phyloP scores from a whole-genome alignment of 768 basidiomycete genomes.

The Mycena rebaudengoi region DNA sequence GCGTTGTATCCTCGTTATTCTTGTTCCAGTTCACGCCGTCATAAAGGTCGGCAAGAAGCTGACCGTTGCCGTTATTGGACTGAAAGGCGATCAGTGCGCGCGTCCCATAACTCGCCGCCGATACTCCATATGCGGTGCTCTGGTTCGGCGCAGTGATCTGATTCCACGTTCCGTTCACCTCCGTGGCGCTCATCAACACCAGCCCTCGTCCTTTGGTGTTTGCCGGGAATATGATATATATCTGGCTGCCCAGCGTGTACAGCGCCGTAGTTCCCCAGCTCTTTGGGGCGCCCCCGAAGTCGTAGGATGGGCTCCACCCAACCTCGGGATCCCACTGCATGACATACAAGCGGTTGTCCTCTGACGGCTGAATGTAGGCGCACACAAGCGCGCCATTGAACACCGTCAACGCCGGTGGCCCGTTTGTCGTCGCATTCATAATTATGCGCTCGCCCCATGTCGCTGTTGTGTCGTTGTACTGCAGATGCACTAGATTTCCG shows the following conservation, averaged over 20 bases:
- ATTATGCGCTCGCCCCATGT: not conserved
- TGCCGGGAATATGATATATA: not conserved
- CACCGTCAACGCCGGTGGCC: not conserved
- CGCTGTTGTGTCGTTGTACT: not conserved
- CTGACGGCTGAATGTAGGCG: not conserved
- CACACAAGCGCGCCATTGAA: slow-evolving; percentile 2
- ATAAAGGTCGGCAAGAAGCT: not conserved
- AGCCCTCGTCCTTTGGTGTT: slow-evolving; percentile 1
- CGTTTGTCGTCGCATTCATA: not conserved
- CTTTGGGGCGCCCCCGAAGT: not conserved
- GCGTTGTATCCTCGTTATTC: not conserved
- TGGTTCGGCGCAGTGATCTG: not conserved
- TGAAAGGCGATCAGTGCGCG: not conserved
- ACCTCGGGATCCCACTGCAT: not conserved
- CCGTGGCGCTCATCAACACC: not conserved
- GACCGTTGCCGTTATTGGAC: slow-evolving; percentile 7
- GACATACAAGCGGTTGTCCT: not conserved
- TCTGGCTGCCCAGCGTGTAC: not conserved
- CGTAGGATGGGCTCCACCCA: not conserved
- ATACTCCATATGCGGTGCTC: not conserved
- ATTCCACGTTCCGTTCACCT: not conserved
- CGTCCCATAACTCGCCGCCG: not conserved
- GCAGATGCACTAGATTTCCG: slow-evolving; percentile 5
- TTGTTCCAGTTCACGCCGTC: not conserved
- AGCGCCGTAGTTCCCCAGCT: not conserved